phyloP scores from a whole-genome alignment of 2,329 filamentous ascomycete genomes.

The Pseudocercospora ulei region DNA sequence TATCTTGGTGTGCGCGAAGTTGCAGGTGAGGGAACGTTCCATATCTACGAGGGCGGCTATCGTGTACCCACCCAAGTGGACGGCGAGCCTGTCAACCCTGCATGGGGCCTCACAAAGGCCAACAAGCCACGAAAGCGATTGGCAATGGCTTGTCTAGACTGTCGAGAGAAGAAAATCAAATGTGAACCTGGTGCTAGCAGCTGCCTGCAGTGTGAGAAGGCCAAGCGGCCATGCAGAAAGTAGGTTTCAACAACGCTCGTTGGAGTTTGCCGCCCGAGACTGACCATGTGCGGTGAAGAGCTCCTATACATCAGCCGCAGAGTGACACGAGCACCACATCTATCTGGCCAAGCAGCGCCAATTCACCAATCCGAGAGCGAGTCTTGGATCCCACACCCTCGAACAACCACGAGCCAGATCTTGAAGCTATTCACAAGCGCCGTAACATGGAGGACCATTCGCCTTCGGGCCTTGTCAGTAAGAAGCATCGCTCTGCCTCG shows the following conservation, averaged over 20 bases:
- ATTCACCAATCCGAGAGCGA: conserved; percentile 23
- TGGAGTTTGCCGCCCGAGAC: conserved; percentile 5
- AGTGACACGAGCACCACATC: conserved; percentile 21
- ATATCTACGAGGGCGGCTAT: conserved; percentile 31
- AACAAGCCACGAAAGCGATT: conserved; percentile 85
- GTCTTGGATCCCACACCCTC: conserved; percentile 18
- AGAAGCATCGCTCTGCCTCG: conserved; percentile 31
- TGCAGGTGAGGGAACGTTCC: conserved; percentile 28
- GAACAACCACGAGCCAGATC: conserved; percentile 17
- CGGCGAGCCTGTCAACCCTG: conserved; percentile 76
- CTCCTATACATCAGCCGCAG: conserved; percentile 25
- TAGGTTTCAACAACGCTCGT: conserved; percentile 39
- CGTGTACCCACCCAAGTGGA: conserved; percentile 50
- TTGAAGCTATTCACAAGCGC: conserved; percentile 26
- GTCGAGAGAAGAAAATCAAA: conserved; percentile 95
- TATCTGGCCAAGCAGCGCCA: conserved; percentile 23
- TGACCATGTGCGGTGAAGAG: conserved; percentile 24
- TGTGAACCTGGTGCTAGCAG: conserved; percentile 81
- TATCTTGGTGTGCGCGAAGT: conserved; percentile 31
- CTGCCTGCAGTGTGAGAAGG: conserved; percentile 87
- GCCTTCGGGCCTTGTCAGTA: conserved; percentile 20
- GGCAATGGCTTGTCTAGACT: conserved; percentile 86
- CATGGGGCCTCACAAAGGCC: conserved; percentile 89
- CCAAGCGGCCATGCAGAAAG: conserved; percentile 75
- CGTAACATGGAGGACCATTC: conserved; percentile 26